Conservation (phyloP, 2,329 filamentous ascomycete genomes). For the Aspergillus fumigatiaffinis region DNA sequence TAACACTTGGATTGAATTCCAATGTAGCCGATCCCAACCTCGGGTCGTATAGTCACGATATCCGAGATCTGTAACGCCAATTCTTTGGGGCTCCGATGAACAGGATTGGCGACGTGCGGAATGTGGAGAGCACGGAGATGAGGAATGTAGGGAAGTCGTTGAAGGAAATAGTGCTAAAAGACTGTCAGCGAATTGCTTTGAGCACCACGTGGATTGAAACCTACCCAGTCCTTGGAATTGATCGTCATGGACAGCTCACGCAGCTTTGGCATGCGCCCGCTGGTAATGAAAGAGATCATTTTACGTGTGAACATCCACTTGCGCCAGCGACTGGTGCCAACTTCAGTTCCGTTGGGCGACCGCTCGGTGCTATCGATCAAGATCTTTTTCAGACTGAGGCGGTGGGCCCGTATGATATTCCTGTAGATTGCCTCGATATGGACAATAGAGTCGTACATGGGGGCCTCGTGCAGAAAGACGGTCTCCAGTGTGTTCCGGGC, state of each 20-base stretch:
- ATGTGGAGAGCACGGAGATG: slow-evolving; percentile 69
- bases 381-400: slow-evolving; percentile 65
- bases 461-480: slow-evolving; percentile 69
- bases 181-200: slow-evolving; percentile 9
- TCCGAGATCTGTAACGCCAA: slow-evolving; percentile 73
- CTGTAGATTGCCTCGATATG: slow-evolving; percentile 68
- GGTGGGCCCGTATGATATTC: slow-evolving; percentile 66
- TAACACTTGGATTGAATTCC: slow-evolving; percentile 76
- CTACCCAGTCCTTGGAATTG: slow-evolving; percentile 74
- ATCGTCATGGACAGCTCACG: slow-evolving; percentile 69
- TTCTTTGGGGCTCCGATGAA: slow-evolving; percentile 62
- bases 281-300: slow-evolving; percentile 68
- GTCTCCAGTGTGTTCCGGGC: slow-evolving; percentile 76
- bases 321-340: slow-evolving; percentile 51
- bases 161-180: slow-evolving; percentile 70
- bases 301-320: slow-evolving; percentile 70
- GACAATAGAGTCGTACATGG: slow-evolving; percentile 54
- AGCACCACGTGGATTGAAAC: slow-evolving; percentile 25
- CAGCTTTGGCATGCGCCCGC: slow-evolving; percentile 68
- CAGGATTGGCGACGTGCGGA: slow-evolving; percentile 62
- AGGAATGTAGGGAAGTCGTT: slow-evolving; percentile 66
- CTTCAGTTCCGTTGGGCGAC: slow-evolving; percentile 37
- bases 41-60: slow-evolving; percentile 70
- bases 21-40: slow-evolving; percentile 73
- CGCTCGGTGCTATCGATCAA: slow-evolving; percentile 68